Evolutionary conservation across 306 rosid genomes (phyloP), one percentile per base, ranked within the genome.

Genomic region (Medicago ruthenica): DNA sequence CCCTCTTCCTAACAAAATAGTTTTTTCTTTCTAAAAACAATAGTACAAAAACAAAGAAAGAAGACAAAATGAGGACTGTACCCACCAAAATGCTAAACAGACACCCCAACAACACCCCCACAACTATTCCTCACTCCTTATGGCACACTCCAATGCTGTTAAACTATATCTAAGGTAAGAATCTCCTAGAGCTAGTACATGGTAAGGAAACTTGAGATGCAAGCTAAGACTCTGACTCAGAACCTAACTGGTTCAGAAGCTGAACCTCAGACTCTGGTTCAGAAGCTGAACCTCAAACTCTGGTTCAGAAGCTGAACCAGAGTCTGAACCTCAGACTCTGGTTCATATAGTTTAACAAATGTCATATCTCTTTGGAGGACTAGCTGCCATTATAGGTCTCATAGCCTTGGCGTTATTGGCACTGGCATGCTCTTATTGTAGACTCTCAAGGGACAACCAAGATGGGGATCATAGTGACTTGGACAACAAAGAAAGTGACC

Each of bases 121-220:
- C 50, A 2, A 61, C 2, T 13, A 4, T 41, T 22, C 0, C 42
- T 42, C 54, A 54, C 11, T 85, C 85, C 0, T 80, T 91, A 10
- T 95, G 98, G 97, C 93, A 89, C 83, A 86, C 93, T 21, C 97
- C 97, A 17, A 74, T 95, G 4, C 98, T n/a, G n/a, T n/a, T n/a
- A n/a, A n/a, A n/a, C n/a, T n/a, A n/a, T n/a, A n/a, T n/a, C n/a
- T n/a, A n/a, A n/a, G n/a, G n/a, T n/a, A n/a, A n/a, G n/a, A n/a
- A n/a, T n/a, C n/a, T n/a, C n/a, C n/a, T n/a, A n/a, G n/a, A n/a
- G n/a, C n/a, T n/a, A n/a, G n/a, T n/a, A n/a, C n/a, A n/a, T n/a
- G n/a, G n/a, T n/a, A n/a, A n/a, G n/a, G n/a, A n/a, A n/a, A n/a
- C n/a, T n/a, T n/a, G n/a, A n/a, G n/a, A n/a, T n/a, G n/a, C n/a